Percentiles rank a stretch among this genome's conserved stretches.
phyloP scores from a whole-genome alignment of 768 basidiomycete genomes.

The Russula compacta region DNA sequence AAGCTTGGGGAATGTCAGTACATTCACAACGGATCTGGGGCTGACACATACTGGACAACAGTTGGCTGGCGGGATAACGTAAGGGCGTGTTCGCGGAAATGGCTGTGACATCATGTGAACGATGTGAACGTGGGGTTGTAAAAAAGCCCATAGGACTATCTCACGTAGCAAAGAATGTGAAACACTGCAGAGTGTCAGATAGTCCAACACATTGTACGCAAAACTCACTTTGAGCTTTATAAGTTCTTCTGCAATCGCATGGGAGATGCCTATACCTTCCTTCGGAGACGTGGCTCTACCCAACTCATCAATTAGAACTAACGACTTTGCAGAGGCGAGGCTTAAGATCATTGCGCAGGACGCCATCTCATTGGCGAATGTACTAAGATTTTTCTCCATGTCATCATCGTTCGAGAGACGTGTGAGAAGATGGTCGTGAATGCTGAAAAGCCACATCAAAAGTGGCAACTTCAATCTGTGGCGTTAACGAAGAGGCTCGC shows the following conservation, averaged over 20 bases:
- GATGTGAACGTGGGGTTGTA: not conserved
- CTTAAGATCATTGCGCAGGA: slow-evolving; percentile 87
- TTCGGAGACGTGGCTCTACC: slow-evolving; percentile 84
- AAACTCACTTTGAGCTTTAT: slow-evolving; percentile 57
- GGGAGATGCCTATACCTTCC: slow-evolving; percentile 75
- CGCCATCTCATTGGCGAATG: slow-evolving; percentile 94
- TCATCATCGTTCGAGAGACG: slow-evolving; percentile 93
- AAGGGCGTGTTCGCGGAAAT: slow-evolving; percentile 71
- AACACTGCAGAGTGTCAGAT: slow-evolving; percentile 40
- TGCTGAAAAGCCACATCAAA: slow-evolving; percentile 30
- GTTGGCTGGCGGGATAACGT: slow-evolving; percentile 71
- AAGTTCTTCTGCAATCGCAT: slow-evolving; percentile 74
- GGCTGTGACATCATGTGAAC: slow-evolving; percentile 32
- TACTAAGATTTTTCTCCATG: slow-evolving; percentile 81
- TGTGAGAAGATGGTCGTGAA: slow-evolving; percentile 77
- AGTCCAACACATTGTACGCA: not conserved
- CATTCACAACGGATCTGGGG: not conserved
- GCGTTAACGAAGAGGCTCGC: not conserved
- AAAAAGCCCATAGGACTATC: slow-evolving; percentile 12
- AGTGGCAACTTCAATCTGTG: not conserved
- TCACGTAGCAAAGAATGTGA: slow-evolving; percentile 88
- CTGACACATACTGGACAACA: slow-evolving; percentile 59
- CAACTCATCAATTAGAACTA: slow-evolving; percentile 89
- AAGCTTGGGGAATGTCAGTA: slow-evolving; percentile 38
- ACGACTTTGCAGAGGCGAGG: slow-evolving; percentile 54